These are phyloP conservation scores for Leccinum idahoense DNA, from an alignment of 1,284 basidiomycete genomes.

Conservation along the genomic window DNA sequence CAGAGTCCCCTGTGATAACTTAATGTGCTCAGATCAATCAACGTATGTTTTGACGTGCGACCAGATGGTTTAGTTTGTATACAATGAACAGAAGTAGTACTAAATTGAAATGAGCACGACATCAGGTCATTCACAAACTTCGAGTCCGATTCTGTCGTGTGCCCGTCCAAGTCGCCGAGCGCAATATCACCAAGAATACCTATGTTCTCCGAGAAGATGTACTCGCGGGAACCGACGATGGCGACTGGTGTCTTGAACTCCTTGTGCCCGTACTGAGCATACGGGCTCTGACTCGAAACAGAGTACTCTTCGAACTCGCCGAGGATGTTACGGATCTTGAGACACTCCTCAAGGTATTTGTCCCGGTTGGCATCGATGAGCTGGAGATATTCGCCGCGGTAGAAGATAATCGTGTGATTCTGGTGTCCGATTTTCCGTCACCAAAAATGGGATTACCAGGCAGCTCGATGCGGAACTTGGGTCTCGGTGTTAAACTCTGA, in stretches of 20 bases:
- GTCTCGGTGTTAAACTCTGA: constrained; percentile 91
- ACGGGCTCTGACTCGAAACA: constrained; percentile 84
- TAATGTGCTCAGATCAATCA: too few species aligned
- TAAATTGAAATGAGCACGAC: too few species aligned
- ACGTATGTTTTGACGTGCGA: too few species aligned
- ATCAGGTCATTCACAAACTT: too few species aligned
- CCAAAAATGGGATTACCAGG: constrained; percentile 99
- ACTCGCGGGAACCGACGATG: too few species aligned
- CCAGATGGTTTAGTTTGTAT: too few species aligned
- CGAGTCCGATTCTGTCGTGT: too few species aligned
- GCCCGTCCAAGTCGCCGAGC: too few species aligned
- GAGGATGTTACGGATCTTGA: constrained; percentile 98
- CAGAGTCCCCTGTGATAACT: too few species aligned
- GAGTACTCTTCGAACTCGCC: constrained; percentile 96
- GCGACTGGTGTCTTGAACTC: constrained; percentile 61
- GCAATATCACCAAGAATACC: too few species aligned
- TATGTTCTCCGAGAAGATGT: too few species aligned
- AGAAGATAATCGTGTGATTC: constrained; percentile 99
- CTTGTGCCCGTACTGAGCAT: constrained; percentile 81
- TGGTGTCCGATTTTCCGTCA: constrained; percentile 99
- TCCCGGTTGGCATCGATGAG: constrained; percentile 99
- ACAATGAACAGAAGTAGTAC: too few species aligned
- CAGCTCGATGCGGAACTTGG: constrained; percentile 98
- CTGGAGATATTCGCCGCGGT: constrained; percentile 98
- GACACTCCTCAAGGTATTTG: constrained; percentile 98